phyloP scores from a whole-genome alignment of 345 rosid genomes.

The Arabidopsis suecica region DNA sequence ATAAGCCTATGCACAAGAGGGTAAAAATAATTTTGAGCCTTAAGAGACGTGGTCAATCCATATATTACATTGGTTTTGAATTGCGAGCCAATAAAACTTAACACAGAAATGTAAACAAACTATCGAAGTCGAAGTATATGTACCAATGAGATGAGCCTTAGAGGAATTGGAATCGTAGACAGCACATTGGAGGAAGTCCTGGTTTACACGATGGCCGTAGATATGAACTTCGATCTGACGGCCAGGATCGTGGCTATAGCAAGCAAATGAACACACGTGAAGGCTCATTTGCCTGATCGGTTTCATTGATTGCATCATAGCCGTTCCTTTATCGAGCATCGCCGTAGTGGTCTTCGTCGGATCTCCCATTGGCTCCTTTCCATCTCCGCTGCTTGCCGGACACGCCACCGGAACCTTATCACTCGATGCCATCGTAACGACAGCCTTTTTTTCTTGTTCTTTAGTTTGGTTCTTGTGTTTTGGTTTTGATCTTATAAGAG shows the following conservation, averaged over 20 bases:
- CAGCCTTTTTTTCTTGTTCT: background rate
- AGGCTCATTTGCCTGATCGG: constrained; percentile 70
- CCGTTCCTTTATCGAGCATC: constrained; percentile 59
- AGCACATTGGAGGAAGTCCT: constrained; percentile 85
- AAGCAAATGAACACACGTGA: constrained; percentile 75
- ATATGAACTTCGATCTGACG: constrained; percentile 84
- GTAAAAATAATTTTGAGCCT: too few species aligned
- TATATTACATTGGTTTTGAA: too few species aligned
- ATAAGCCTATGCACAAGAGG: too few species aligned
- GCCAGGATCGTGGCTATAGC: constrained; percentile 73
- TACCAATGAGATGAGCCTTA: constrained; percentile 69
- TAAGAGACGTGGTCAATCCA: too few species aligned
- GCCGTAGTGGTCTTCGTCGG: constrained; percentile 57
- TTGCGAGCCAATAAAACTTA: too few species aligned
- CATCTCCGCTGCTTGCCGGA: constrained; percentile 35
- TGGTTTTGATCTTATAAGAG: constrained; percentile 15
- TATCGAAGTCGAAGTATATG: background rate
- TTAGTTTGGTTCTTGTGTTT: background rate
- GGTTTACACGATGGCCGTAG: constrained; percentile 63
- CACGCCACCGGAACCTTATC: constrained; percentile 41
- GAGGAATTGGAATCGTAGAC: constrained; percentile 66
- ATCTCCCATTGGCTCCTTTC: constrained; percentile 51
- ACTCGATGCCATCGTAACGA: constrained; percentile 36
- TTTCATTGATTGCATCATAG: constrained; percentile 72
- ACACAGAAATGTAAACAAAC: background rate